A percentile compares a stretch with the other conserved stretches of the same genome.
Evolutionary conservation across 2,329 filamentous ascomycete genomes (phyloP).

Genomic region (Penicillium sp.): DNA sequence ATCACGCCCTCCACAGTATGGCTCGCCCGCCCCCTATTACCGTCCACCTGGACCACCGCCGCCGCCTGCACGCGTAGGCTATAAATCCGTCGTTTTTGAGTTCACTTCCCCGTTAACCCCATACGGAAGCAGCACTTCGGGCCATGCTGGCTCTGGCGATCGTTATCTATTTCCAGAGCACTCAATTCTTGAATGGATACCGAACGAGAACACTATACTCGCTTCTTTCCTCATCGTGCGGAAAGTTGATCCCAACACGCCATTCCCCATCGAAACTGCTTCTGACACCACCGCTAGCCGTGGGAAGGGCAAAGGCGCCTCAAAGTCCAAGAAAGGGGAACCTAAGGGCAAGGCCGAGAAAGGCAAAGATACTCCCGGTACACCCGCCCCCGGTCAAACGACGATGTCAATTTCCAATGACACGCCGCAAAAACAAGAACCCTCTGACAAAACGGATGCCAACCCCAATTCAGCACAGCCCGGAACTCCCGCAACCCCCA

Average conservation of each 20-base stretch:
- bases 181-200: conserved; percentile 49
- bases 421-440: conserved; percentile 16
- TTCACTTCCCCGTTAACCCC: conserved; percentile 45
- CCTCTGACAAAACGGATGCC: conserved; percentile 10
- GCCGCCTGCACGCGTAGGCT: conserved; percentile 38
- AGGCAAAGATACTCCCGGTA: conserved; percentile 15
- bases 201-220: conserved; percentile 46
- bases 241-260: conserved; percentile 41
- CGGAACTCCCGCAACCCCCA: conserved; percentile 12
- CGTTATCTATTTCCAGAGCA: conserved; percentile 51
- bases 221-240: conserved; percentile 49
- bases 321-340: conserved; percentile 41
- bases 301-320: conserved; percentile 27
- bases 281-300: conserved; percentile 30
- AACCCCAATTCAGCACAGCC: conserved; percentile 9
- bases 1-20: conserved; percentile 37
- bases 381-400: conserved; percentile 10
- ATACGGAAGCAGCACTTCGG: conserved; percentile 41
- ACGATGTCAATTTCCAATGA: conserved; percentile 17
- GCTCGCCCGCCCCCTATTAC: conserved; percentile 35
- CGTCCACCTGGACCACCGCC: conserved; percentile 31
- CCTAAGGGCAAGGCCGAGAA: conserved; percentile 27
- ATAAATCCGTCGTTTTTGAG: conserved; percentile 50
- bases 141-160: conserved; percentile 45
- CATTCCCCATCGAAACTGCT: conserved; percentile 38